Percentiles rank a stretch among this genome's conserved stretches.
phyloP scores from a whole-genome alignment of 2,329 filamentous ascomycete species.

The Botrytis paeoniae region DNA sequence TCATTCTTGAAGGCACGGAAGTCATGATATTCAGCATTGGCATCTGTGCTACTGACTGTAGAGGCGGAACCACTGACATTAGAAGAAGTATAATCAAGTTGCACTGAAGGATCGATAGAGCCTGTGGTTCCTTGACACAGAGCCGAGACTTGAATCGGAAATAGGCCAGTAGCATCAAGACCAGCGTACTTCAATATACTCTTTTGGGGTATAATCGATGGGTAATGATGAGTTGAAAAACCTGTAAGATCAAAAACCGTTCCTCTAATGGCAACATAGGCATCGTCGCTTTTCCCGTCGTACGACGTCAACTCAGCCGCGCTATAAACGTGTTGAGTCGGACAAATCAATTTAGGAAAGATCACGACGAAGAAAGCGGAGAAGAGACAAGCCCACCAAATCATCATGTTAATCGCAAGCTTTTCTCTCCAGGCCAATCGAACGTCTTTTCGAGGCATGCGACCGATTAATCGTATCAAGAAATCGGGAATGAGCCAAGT shows the following conservation, averaged over 20 bases:
- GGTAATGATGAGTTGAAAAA: constrained; percentile 78
- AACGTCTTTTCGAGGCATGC: constrained; percentile 90
- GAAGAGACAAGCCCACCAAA: constrained; percentile 79
- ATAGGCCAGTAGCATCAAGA: constrained; percentile 79
- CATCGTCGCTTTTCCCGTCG: constrained; percentile 65
- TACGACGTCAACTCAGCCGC: constrained; percentile 69
- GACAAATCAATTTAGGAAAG: constrained; percentile 86
- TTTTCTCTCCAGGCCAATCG: constrained; percentile 95
- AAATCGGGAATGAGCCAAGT: constrained; percentile 91
- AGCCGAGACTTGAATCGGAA: constrained; percentile 91
- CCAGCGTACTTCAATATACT: constrained; percentile 79
- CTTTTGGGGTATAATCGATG: constrained; percentile 55
- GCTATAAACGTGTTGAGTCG: constrained; percentile 84
- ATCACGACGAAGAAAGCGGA: constrained; percentile 86
- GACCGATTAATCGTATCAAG: constrained; percentile 68
- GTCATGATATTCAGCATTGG: constrained; percentile 82
- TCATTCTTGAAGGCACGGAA: constrained; percentile 85
- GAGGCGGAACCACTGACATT: constrained; percentile 70
- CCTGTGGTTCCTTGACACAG: constrained; percentile 78
- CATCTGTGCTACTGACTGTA: constrained; percentile 63
- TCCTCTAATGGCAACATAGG: constrained; percentile 82
- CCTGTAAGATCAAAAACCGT: constrained; percentile 78
- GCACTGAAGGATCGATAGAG: constrained; percentile 64
- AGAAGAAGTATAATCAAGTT: constrained; percentile 74
- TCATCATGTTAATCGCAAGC: constrained; percentile 94